Evolutionary conservation across 192 early-diverging fungal species (phyloP), one percentile per base, ranked within the genome.

Genomic region (Coemansia sp.): DNA sequence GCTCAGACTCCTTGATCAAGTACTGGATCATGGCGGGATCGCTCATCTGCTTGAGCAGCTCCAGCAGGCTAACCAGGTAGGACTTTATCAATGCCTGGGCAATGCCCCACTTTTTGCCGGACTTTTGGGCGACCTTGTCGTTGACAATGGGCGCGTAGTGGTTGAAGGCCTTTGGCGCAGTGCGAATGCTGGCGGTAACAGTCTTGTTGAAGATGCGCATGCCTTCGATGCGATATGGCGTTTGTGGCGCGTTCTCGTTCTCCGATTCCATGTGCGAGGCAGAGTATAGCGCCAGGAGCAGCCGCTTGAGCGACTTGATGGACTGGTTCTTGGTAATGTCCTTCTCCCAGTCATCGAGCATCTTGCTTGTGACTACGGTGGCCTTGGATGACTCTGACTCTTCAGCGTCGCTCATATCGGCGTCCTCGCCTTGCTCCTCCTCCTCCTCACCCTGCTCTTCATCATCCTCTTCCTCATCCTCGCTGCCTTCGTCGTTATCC

Each of bases 261-360:
- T 87, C 83, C 65, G 93, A 89, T 42, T 91, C 88, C 82, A 93
- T 85, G 44, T 89, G 89, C 53, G 91, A 87, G 3, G 91, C 93
- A 5, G 91, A 87, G 70, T 91, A 90, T 78, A 97, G 93, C 8
- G 95, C 97, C 26, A 94, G 76, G 23, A 99, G 70, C 49, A 95
- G 79, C 67, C 87, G 87, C 69, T 91, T 89, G 47, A 93, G 71
- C 28, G 91, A 76, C 23, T 86, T 78, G 40, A 95, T 82, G 8
- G 93, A 91, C 58, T 93, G 71, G 64, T 75, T 88, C 67, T 85
- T 66, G 26, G 77, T 83, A 52, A 91, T 71, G 33, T 80, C 75
- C 2, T 83, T 57, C 72, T 89, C 86, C 96, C 96, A 99, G 43
- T 70, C 69, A 8, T 83, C 66, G 47, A 99, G 69, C 88, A 93